Base-by-base conservation (phyloP, 176 grass and related monocot genomes). In the Dendrocalamus sinicus region DNA sequence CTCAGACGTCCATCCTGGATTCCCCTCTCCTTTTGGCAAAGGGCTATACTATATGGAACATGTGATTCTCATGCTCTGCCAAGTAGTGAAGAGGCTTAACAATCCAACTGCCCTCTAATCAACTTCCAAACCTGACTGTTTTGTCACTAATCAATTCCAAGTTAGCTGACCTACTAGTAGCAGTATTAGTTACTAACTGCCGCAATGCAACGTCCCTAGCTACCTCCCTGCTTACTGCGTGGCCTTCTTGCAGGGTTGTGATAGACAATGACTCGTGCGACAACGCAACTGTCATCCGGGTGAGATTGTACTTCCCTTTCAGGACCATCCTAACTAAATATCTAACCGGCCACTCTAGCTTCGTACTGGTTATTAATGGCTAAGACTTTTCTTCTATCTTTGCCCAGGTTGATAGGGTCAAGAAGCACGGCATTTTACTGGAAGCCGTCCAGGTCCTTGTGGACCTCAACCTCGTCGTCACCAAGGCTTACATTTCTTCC, bases 211-310 rank as follows among this genome's bases (percentile, higher is more conserved):
- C n/a, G 4, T 30, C 26, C 23, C 61, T 30, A 14, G 23, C 61
- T 30, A 14, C 11, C 26, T 30, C 8, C 15, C 72, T 35, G 72
- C 15, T 52, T 15, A 51, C 26, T 83, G 35, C 1, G 1, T 58
- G 22, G 5, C 5, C 61, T 75, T 66, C 19, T 43, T 87, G 60
- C 88, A 92, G 91, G 67, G 76, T 90, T 59, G 84, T 87, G 35
- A 89, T 92, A 5, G 91, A 92, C 76, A 92, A 92, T 12, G 81
- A 87, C 67, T 61, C 81, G 67, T 92, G 75, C 37, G 91, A 84
- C 12, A 63, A 37, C n/a, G 81, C 88, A 24, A 92, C 87, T 41
- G 81, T 92, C 48, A 80, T 92, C 47, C 68, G 80, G 79, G 91
- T 92, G 85, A 81, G 70, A 46, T 35, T n/a, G 58, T 8, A 64